Base-by-base conservation (phyloP, 2,329 filamentous ascomycete genomes). In the Berkeleyomyces rouxiae region DNA sequence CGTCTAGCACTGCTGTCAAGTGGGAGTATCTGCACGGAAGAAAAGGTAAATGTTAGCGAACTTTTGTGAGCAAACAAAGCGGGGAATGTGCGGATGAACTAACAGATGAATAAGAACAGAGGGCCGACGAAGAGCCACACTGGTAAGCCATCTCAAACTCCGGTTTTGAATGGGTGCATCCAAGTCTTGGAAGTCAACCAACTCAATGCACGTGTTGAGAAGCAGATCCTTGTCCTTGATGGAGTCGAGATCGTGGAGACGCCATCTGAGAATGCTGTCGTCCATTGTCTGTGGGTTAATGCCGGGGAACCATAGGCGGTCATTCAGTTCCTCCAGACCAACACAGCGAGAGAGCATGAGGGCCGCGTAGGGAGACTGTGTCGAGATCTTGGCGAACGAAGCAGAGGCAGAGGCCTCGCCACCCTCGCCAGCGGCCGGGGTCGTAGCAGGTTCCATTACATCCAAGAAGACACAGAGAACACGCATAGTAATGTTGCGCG, bases 141-240 rank as follows among this genome's bases (percentile, higher is more conserved):
- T 74, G 60, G 80, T 81, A 43, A 87, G 74, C 81, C 83, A 85
- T 13, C 74, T 69, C 2, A 87, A 72, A 13, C 76, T 80, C 11
- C 82, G 76, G 51, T 79, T 78, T 69, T 87, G 84, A 16, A 83
- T 76, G 1, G 75, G 74, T 63, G 86, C 83, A 63, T 87, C 84
- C 6, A 86, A 73, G 63, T 80, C 80, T 63, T 81, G 79, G 68
- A 87, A 87, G 68, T 87, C 84, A 7, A 87, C 79, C 49, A 87
- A 74, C 68, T 81, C 79, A 62, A 87, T 82, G 0, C 81, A 82
- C 2, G 81, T 81, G 65, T 81, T 82, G 4, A 87, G 75, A 13
- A 87, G 71, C 10, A 87, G 69, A 64, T 86, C 82, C 66, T 81
- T 79, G 65, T 87, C 83, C 61, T 78, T 78, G 67, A 84, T 75